A percentile compares a stretch with the other conserved stretches of the same genome.
phyloP scores from a whole-genome alignment of 1,139 yeast genomes.

The Kodamaea derodonti region DNA sequence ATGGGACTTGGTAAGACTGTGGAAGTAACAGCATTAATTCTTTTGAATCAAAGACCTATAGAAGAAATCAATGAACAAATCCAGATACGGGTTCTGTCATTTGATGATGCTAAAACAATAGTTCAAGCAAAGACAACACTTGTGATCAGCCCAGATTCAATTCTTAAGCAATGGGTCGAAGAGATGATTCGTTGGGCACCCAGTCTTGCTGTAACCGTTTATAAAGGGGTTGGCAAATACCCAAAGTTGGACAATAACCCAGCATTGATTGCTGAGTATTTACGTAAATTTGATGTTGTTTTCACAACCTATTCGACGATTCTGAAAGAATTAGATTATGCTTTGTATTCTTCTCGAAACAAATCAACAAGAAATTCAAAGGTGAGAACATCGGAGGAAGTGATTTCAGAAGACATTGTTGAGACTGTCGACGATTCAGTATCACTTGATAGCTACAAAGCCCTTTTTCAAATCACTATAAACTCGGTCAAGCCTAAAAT shows the following conservation, averaged over 20 bases:
- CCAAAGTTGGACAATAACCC: slow-evolving; percentile 43
- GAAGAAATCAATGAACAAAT: slow-evolving; percentile 41
- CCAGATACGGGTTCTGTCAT: slow-evolving; percentile 28
- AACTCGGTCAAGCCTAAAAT: slow-evolving; percentile 24
- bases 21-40: slow-evolving; percentile 65
- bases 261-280: slow-evolving; percentile 40
- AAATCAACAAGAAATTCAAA: slow-evolving; percentile 47
- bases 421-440: slow-evolving; percentile 7
- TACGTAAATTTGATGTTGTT: slow-evolving; percentile 68
- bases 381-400: slow-evolving; percentile 1
- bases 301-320: slow-evolving; percentile 72
- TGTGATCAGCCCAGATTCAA: slow-evolving; percentile 81
- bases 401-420: not conserved
- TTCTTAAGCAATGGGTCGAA: slow-evolving; percentile 77
- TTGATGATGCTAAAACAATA: slow-evolving; percentile 41
- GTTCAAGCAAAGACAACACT: slow-evolving; percentile 64
- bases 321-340: slow-evolving; percentile 76
- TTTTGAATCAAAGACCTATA: slow-evolving; percentile 52
- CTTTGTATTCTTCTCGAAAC: slow-evolving; percentile 60
- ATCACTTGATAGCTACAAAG: slow-evolving; percentile 20
- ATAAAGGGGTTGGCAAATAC: slow-evolving; percentile 55
- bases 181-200: slow-evolving; percentile 64
- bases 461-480: slow-evolving; percentile 29
- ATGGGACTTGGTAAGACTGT: slow-evolving; percentile 97
- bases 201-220: slow-evolving; percentile 53